These are phyloP conservation scores for Pinus taeda DNA, from an alignment of 75 land plant genomes.

Conservation along the genomic window DNA sequence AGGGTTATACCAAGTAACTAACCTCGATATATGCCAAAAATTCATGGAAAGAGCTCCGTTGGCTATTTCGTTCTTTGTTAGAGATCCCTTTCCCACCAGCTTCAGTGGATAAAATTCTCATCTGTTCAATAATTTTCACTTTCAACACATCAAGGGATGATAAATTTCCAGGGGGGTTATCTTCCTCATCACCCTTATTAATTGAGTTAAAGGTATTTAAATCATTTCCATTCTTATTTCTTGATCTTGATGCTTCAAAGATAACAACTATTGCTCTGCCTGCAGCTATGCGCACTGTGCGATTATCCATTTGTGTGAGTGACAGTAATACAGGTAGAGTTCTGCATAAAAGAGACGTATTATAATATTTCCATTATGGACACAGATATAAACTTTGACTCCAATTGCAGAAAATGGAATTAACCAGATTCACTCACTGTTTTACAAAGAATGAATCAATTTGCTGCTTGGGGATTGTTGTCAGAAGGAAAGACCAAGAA, in stretches of 20 bases:
- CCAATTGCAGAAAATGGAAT: no score
- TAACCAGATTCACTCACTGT: slow-evolving; percentile 36
- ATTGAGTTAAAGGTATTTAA: neutral
- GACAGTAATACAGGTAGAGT: slow-evolving; percentile 23
- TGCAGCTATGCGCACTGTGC: slow-evolving; percentile 60
- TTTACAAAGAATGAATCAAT: slow-evolving; percentile 41
- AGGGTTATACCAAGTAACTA: neutral
- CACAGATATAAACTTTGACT: no score
- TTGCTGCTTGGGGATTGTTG: slow-evolving; percentile 43
- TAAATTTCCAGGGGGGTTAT: slow-evolving; percentile 4
- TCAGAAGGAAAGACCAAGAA: slow-evolving; percentile 88
- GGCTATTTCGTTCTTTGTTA: slow-evolving; percentile 67
- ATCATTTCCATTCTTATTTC: slow-evolving; percentile 13
- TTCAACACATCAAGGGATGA: slow-evolving; percentile 22
- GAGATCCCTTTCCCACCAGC: slow-evolving; percentile 84
- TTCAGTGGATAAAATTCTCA: slow-evolving; percentile 56
- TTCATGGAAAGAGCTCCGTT: slow-evolving; percentile 63
- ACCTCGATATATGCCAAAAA: slow-evolving; percentile 76
- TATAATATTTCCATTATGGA: no score
- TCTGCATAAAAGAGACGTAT: slow-evolving; percentile 32
- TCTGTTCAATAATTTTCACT: slow-evolving; percentile 52
- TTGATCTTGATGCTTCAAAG: slow-evolving; percentile 46
- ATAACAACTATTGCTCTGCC: slow-evolving; percentile 78
- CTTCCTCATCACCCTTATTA: neutral
- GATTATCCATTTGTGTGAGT: slow-evolving; percentile 55